These are phyloP conservation scores for Solanum chacoense DNA, from an alignment of 305 asterid genomes.

Conservation along the genomic window DNA sequence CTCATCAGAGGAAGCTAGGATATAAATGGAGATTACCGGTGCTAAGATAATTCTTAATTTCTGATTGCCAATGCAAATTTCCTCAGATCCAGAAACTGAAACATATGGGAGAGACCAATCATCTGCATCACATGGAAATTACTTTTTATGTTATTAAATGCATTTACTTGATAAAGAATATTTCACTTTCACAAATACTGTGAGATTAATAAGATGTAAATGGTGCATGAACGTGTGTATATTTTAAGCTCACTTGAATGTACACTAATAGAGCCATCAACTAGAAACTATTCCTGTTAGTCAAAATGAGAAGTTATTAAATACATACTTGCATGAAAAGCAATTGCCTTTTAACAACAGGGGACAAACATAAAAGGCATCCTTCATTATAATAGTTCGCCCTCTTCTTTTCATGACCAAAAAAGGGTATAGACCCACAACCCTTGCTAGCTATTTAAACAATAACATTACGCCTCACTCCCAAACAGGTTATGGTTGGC, in stretches of 20 bases:
- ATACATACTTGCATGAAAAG: neutral
- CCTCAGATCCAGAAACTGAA: conserved; percentile 71
- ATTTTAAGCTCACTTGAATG: neutral
- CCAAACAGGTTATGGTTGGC: neutral
- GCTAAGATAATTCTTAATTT: conserved; percentile 63
- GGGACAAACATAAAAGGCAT: neutral
- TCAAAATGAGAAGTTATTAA: neutral
- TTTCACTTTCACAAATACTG: neutral
- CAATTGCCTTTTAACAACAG: neutral
- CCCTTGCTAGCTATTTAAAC: neutral
- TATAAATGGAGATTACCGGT: conserved; percentile 38
- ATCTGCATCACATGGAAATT: conserved; percentile 33
- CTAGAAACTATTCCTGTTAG: neutral
- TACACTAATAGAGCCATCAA: neutral
- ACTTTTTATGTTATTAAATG: neutral
- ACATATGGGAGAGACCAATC: conserved; percentile 70
- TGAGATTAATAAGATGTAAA: neutral
- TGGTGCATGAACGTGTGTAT: neutral
- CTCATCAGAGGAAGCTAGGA: neutral
- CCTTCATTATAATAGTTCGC: neutral
- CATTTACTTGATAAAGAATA: neutral
- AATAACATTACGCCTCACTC: neutral
- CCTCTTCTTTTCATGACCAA: neutral
- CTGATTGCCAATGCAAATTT: conserved; percentile 75
- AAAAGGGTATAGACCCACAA: neutral